Evolutionary conservation across 164 flowering plant species (phyloP), one percentile per base, ranked within the genome.

Genomic region (Liriodendron chinense): DNA sequence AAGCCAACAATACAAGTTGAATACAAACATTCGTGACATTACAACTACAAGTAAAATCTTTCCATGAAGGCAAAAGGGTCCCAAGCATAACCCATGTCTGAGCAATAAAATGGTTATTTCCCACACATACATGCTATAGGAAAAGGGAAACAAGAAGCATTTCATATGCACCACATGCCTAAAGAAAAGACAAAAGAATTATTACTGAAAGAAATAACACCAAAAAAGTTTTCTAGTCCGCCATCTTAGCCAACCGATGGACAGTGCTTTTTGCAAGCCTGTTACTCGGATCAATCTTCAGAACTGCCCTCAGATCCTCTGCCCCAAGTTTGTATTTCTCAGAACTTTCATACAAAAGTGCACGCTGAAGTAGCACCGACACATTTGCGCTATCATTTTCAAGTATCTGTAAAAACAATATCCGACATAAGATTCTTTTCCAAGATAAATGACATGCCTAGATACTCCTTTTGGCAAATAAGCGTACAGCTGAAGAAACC

Each of bases 241-340:
- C 94, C 94, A 96, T 56, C 78, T 96, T 84, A 24, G 78, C 76
- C 86, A 96, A 82, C 73, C 98, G 97, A 64, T 96, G 99, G 74
- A 96, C 78, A 70, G 97, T 94, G 69, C 97, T 92, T 85, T 90
- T 88, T n/a, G 99, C 99, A 75, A 96, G 80, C 78, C 98, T 86
- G 80, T 96, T 96, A 59, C 83, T 80, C 43, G 98, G 98, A 85
- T 96, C 99, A 74, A 91, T 79, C 84, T 91, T 96, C 89, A 96
- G 81, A 75, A 94, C 99, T 21, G 86, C 84, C 75, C 97, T 87
- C 56, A 96, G 86, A 81, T 96, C 99, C 81, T 96, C 98, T 1
- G 99, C 99, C 9, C 99, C 99, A 79, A 96, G 97, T 77, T 82
- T 96, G 85, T 96, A 96, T 74, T 96, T 96, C 70, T 96, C 99